Base-by-base conservation (phyloP, 225 moss, liverwort and hornwort species). In the Antitrichia curtipendula region DNA sequence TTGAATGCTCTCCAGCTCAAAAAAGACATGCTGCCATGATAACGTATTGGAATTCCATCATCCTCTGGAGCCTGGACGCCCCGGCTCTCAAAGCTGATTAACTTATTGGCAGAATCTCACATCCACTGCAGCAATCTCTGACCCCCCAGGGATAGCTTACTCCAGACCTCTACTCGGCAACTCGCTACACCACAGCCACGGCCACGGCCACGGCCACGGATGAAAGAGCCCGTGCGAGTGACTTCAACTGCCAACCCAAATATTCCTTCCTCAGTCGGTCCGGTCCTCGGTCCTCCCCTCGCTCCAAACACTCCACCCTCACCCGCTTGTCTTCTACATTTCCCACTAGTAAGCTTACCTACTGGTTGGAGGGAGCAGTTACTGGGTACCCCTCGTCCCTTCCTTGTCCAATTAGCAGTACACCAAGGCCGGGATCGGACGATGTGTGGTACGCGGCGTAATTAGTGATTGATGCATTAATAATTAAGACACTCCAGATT, bases 81-180 rank as follows among this genome's bases (percentile, higher is more conserved):
- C 16, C 6, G 15, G 59, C 75, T 64, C 68, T 58, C 82, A 9
- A 82, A 63, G 41, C 54, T 47, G 57, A 75, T 75, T 83, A 88
- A 56, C 75, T 65, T 88, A 66, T 88, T 76, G 82, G 76, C 83
- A 88, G 88, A 87, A 82, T 65, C 81, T 75, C 80, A 82, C 87
- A 85, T 88, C 85, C 88, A 82, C 64, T 84, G 90, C 80, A 71
- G 70, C 87, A 65, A 84, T 87, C 81, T 80, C 87, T 84, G 87
- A 45, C 63, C 73, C 45, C 38, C 47, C 12, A 43, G 54, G 41
- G 57, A 13, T 27, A 68, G 28, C 82, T 68, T 82, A 9, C 6
- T 59, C 65, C 61, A 78, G 82, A 57, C 23, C 34, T 52, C 36
- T 22, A 6, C 52, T 50, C 52, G 7, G 53, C 75, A 20, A 75